Conservation (phyloP, 345 rosid genomes). For the Fremontodendron californicum region DNA sequence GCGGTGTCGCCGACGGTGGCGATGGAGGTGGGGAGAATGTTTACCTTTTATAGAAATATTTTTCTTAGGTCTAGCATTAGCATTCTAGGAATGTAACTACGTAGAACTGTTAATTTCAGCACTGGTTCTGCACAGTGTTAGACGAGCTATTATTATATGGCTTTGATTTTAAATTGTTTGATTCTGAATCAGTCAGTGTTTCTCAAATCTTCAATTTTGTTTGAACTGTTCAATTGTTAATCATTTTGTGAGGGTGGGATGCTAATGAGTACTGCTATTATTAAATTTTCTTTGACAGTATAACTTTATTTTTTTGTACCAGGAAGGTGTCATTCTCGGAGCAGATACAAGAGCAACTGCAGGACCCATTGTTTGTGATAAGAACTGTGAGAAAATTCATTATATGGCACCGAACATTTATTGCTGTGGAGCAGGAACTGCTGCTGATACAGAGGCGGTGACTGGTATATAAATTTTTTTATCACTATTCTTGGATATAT, state of each 20-base stretch:
- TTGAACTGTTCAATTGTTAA: too few relatives aligned
- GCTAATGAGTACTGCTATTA: background rate
- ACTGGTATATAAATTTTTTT: slow-evolving; percentile 44
- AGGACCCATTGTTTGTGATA: slow-evolving; percentile 89
- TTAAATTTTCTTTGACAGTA: too few relatives aligned
- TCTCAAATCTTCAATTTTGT: background rate
- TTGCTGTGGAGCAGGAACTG: slow-evolving; percentile 97
- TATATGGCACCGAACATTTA: slow-evolving; percentile 97
- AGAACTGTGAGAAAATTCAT: slow-evolving; percentile 96
- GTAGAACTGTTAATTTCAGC: background rate
- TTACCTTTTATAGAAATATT: too few relatives aligned
- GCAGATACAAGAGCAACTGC: too few relatives aligned
- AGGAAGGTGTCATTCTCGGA: slow-evolving; percentile 95
- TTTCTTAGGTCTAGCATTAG: background rate
- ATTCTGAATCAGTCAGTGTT: background rate
- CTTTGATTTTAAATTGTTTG: background rate
- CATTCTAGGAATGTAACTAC: background rate
- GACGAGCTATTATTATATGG: background rate
- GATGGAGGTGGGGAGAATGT: slow-evolving; percentile 30
- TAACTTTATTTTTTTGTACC: too few relatives aligned
- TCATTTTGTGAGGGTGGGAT: background rate
- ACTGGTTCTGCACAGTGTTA: background rate
- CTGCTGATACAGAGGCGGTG: slow-evolving; percentile 95
- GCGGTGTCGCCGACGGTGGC: slow-evolving; percentile 15
- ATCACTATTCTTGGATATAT: background rate